Base-by-base conservation (phyloP, 225 moss, liverwort and hornwort species). In the Physcomitrium patens region DNA sequence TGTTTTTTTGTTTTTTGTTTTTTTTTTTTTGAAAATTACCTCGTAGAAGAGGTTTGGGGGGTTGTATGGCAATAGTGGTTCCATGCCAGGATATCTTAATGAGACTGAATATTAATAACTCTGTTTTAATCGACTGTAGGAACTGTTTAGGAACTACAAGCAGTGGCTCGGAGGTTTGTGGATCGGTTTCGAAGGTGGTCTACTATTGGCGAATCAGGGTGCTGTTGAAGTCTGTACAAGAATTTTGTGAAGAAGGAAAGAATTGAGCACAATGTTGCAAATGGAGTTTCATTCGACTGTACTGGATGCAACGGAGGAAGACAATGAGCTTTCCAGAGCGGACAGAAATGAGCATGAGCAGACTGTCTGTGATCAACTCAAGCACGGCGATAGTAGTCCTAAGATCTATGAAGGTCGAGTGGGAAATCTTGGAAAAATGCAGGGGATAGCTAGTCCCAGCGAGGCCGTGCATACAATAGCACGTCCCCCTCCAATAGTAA, bases 221-320 rank as follows among this genome's bases (percentile, higher is more conserved):
- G 77, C 58, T 19, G 20, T 12, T 12, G 15, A 48, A 59, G 67
- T 60, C 2, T 11, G n/a, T n/a, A n/a, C n/a, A n/a, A n/a, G n/a
- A n/a, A n/a, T 26, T 22, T 16, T 37, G 68, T 41, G 62, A 62
- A 12, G 16, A 65, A 69, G 15, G 24, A 12, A 65, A 26, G 66
- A 18, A 28, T 10, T 10, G 8, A 16, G 17, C 28, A 69, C 64
- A 49, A 85, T 85, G 85, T 67, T 76, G 17, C 72, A 46, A 37
- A 81, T 85, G 85, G 81, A 85, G 68, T 81, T 65, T 64, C 81
- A 7, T 37, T 37, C 31, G 7, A 37, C 76, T 2, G 56, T 63
- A 15, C 11, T 72, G 71, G 75, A 76, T 19, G 71, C 59, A 27
- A 71, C 69, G 62, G 74, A 78, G 58, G 81, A 76, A 73, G 76